A percentile compares a stretch with the other conserved stretches of the same genome.
Evolutionary conservation across 2,329 filamentous ascomycete species (phyloP).

Genomic region (Coleophoma crateriformis): DNA sequence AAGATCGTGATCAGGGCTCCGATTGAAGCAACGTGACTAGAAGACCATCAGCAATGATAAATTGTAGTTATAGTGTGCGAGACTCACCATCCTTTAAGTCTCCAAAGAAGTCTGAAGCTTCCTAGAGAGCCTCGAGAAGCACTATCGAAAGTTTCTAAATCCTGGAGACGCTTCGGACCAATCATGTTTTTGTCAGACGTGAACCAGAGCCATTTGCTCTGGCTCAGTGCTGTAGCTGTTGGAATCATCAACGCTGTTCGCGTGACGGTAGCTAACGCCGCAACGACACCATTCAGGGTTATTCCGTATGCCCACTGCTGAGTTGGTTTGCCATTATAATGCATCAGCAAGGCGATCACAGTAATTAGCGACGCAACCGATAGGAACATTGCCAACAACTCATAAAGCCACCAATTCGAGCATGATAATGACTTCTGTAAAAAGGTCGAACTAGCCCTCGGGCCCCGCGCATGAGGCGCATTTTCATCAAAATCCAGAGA

Average conservation of each 20-base stretch:
- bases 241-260: background rate
- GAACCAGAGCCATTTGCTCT: slow-evolving; percentile 1
- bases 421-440: too few species aligned
- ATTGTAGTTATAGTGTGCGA: background rate
- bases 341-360: background rate
- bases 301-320: background rate
- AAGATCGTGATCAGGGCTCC: background rate
- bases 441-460: too few species aligned
- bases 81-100: background rate
- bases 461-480: too few species aligned
- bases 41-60: background rate
- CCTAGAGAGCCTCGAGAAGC: background rate
- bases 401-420: too few species aligned
- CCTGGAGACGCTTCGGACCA: background rate
- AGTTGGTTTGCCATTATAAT: background rate
- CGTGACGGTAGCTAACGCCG: background rate
- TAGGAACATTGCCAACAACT: too few species aligned
- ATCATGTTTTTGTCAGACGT: background rate
- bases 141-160: background rate
- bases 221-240: background rate
- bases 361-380: background rate
- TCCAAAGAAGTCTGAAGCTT: background rate
- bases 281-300: background rate
- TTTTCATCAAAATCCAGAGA: too few species aligned
- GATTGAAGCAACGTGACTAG: background rate